Base-by-base conservation (phyloP, 176 grass and related monocot genomes). In the Puccinellia tenuiflora region DNA sequence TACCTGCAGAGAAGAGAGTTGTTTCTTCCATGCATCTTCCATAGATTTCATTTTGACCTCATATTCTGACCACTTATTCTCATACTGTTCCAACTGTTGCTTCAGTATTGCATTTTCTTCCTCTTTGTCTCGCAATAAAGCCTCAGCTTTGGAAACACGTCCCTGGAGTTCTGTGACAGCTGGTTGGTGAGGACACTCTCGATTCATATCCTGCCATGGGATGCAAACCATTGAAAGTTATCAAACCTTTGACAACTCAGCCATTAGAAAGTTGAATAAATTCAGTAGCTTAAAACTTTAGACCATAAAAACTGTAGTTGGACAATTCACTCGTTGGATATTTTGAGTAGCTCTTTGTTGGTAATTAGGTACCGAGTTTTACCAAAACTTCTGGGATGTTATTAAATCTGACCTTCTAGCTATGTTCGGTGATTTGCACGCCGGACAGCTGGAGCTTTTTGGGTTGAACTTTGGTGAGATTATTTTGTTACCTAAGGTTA, bases 11-110 rank as follows among this genome's bases (percentile, higher is more conserved):
- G 96, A 92, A 71, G 91, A 85, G 48, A 99, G 86, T 63, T 99
- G 91, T 77, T 93, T 96, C 91, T 94, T 88, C 93, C 93, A 96
- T 45, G 83, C 80, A 18, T 92, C 87, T 84, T 96, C 93, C 93
- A 99, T 94, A 33, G 73, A 82, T 84, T 99, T 96, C 96, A 99
- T 99, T 91, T 90, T 96, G 33, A 65, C 84, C 68, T 96, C 96
- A 81, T 99, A 99, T 9, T 94, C 91, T 12, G 79, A 86, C 93
- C 96, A 99, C 56, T 90, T 94, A 59, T 85, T 91, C 85, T 99
- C 93, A 47, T 96, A 96, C 7, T 94, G 93, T 85, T 95, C 88
- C 72, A 99, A 75, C 46, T 89, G 93, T 54, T 85, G 87, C 85
- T 88, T 96, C 37, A 99, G 81, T 43, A 85, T 72, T 74, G 77